Evolutionary conservation across 768 basidiomycete species (phyloP).

Genomic region (Boletellus ananiceps): DNA sequence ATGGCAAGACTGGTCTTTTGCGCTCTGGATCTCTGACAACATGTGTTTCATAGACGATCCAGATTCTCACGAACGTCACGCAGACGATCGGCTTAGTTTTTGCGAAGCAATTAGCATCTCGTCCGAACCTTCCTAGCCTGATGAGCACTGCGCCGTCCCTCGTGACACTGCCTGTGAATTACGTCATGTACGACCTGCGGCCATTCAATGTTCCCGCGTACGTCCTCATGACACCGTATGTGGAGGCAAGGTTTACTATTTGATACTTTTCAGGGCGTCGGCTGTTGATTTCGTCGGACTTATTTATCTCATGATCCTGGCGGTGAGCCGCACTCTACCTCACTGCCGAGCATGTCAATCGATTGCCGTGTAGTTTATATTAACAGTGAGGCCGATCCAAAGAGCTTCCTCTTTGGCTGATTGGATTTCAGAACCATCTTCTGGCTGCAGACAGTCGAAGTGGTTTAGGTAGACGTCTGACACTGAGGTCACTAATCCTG

Average conservation of each 20-base stretch:
- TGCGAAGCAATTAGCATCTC: constrained; percentile 24
- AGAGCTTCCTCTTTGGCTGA: neutral
- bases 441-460: constrained; percentile 33
- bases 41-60: constrained; percentile 17
- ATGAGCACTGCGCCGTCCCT: constrained; percentile 46
- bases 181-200: constrained; percentile 43
- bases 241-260: neutral
- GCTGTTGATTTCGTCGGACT: constrained; percentile 52
- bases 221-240: constrained; percentile 16
- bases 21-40: neutral
- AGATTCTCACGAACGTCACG: constrained; percentile 37
- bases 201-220: constrained; percentile 61
- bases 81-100: constrained; percentile 34
- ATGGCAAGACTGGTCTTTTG: constrained; percentile 2
- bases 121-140: constrained; percentile 32
- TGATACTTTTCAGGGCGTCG: constrained; percentile 37
- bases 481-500: constrained; percentile 35
- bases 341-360: constrained; percentile 2
- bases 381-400: constrained; percentile 19
- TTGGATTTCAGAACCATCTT: constrained; percentile 27
- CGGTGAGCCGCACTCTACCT: constrained; percentile 11
- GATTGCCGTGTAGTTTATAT: constrained; percentile 18
- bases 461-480: constrained; percentile 38
- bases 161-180: constrained; percentile 45
- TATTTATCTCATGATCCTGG: constrained; percentile 42